Conservation (phyloP, 805 yeast genomes). For the Phaffomyces opuntiae region DNA sequence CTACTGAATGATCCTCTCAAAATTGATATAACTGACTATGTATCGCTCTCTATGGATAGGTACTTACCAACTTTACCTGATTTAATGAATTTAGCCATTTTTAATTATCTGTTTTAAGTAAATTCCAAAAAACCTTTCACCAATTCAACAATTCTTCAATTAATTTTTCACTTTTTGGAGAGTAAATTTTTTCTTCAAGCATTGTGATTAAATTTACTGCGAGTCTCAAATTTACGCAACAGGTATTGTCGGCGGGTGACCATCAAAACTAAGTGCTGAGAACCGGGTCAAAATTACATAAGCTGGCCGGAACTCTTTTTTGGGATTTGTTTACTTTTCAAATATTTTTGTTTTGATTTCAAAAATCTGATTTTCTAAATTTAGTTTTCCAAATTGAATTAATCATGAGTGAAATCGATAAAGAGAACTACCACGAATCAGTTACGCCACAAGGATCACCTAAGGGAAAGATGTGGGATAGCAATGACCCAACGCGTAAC, state of each 20-base stretch:
- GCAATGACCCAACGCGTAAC: constrained; percentile 31
- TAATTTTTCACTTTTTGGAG: constrained; percentile 7
- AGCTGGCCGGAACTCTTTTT: neutral
- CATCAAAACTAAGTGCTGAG: neutral
- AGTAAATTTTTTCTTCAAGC: constrained; percentile 3
- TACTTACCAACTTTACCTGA: constrained; percentile 92
- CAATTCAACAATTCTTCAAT: constrained; percentile 1
- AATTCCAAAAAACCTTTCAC: neutral
- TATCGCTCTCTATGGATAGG: neutral
- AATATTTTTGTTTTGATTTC: neutral
- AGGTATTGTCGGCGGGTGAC: neutral
- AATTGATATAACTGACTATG: neutral
- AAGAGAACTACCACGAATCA: constrained; percentile 13
- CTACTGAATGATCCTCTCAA: neutral
- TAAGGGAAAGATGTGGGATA: constrained; percentile 28
- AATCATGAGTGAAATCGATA: neutral
- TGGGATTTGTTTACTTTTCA: constrained; percentile 9
- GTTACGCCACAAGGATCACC: constrained; percentile 11
- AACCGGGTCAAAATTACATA: too few relatives aligned
- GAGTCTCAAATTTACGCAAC: neutral
- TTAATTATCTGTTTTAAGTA: constrained; percentile 7
- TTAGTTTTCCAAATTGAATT: neutral
- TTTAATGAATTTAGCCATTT: constrained; percentile 98
- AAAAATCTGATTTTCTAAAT: neutral
- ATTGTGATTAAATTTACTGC: constrained; percentile 1